Conservation (phyloP, 2,329 filamentous ascomycete species). For the Chaetothyriales sp. region DNA sequence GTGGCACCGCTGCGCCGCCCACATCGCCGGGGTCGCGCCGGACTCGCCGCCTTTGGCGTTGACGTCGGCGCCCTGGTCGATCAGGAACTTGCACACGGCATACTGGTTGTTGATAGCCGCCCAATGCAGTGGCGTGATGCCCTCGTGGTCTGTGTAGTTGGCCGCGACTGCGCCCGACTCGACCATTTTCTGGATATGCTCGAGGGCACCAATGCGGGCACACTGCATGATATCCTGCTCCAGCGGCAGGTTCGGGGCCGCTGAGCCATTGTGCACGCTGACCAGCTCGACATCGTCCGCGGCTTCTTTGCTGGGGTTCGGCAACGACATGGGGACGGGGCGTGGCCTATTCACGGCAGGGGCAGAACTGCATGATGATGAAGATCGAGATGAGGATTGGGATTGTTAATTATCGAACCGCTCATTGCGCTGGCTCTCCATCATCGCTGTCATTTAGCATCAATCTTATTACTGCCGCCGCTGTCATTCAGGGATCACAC, state of each 20-base stretch:
- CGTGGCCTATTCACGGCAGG: neutral
- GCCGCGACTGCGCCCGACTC: conserved; percentile 68
- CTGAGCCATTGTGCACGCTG: conserved; percentile 16
- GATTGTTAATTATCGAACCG: neutral
- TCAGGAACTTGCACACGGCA: conserved; percentile 88
- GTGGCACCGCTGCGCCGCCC: conserved; percentile 91
- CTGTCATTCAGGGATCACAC: neutral
- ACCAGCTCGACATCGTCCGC: conserved; percentile 15
- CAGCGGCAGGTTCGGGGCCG: conserved; percentile 26
- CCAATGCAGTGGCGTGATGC: conserved; percentile 94
- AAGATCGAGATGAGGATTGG: neutral
- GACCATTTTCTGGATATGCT: conserved; percentile 77
- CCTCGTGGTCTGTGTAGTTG: conserved; percentile 73
- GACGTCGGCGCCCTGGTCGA: conserved; percentile 73
- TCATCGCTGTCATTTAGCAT: neutral
- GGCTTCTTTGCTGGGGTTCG: conserved; percentile 3
- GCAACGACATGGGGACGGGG: neutral
- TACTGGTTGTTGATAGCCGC: conserved; percentile 98
- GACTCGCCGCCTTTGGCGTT: conserved; percentile 94
- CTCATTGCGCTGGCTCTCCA: neutral
- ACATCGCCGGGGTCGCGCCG: conserved; percentile 82
- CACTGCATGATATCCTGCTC: conserved; percentile 91
- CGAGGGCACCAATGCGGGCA: conserved; percentile 72
- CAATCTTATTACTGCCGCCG: too few relatives aligned
- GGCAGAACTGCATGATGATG: neutral